Percentiles rank a stretch among this genome's conserved stretches.
These are phyloP conservation scores for Fonsecaea erecta DNA, from an alignment of 2,329 filamentous ascomycete species.

Conservation along the genomic window DNA sequence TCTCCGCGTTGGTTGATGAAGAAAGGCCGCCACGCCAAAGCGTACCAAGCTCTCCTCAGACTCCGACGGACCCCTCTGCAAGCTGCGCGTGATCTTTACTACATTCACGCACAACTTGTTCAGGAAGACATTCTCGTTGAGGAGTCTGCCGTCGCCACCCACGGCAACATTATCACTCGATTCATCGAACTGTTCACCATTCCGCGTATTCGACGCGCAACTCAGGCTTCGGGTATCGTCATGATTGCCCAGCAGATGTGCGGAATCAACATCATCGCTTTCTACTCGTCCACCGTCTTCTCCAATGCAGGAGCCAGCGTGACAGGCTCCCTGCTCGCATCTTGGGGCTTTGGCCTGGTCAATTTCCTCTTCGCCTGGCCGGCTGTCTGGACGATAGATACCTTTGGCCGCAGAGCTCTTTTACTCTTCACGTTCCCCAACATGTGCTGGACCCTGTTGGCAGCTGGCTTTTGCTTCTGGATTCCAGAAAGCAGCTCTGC, in stretches of 20 bases:
- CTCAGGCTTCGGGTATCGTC: slow-evolving; percentile 74
- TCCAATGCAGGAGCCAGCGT: slow-evolving; percentile 59
- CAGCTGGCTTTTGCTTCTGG: slow-evolving; percentile 59
- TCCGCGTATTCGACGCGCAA: slow-evolving; percentile 62
- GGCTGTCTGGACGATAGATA: slow-evolving; percentile 65
- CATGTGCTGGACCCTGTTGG: slow-evolving; percentile 61
- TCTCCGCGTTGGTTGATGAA: slow-evolving; percentile 55
- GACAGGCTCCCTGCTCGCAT: slow-evolving; percentile 64
- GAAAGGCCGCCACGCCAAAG: slow-evolving; percentile 48
- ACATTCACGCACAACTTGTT: slow-evolving; percentile 49
- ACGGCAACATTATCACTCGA: slow-evolving; percentile 64
- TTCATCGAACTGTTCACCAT: slow-evolving; percentile 60
- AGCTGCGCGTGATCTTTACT: slow-evolving; percentile 53
- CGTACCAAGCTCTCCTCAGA: slow-evolving; percentile 50
- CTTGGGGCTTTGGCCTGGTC: slow-evolving; percentile 67
- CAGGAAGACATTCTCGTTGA: slow-evolving; percentile 40
- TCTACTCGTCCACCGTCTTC: slow-evolving; percentile 69
- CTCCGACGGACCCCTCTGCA: slow-evolving; percentile 51
- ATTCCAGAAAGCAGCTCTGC: slow-evolving; percentile 50
- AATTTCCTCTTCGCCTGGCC: slow-evolving; percentile 71
- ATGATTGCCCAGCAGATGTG: slow-evolving; percentile 81
- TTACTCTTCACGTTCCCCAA: slow-evolving; percentile 68
- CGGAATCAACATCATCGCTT: slow-evolving; percentile 74
- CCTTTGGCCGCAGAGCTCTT: slow-evolving; percentile 67
- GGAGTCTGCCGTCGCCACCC: slow-evolving; percentile 41